Percentiles rank a stretch among this genome's conserved stretches.
Conservation (phyloP, 2,329 filamentous ascomycete species). For the Epichloe gansuensis region DNA sequence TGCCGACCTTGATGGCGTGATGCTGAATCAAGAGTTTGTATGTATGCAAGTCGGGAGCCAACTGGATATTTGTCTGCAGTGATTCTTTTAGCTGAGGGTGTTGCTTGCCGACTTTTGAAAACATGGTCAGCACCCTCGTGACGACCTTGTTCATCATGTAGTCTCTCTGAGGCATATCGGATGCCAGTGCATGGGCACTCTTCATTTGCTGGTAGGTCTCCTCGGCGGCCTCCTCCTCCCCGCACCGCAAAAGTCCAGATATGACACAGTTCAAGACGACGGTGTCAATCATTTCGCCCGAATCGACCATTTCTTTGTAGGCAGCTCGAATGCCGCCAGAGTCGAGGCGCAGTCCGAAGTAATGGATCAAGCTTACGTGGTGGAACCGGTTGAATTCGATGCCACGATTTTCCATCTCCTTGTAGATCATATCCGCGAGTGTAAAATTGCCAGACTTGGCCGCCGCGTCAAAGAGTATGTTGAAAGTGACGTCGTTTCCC, state of each 20-base stretch:
- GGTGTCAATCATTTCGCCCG: constrained; percentile 80
- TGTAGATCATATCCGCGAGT: constrained; percentile 73
- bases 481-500: constrained; percentile 75
- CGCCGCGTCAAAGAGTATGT: constrained; percentile 81
- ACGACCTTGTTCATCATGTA: constrained; percentile 37
- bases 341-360: constrained; percentile 64
- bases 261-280: constrained; percentile 80
- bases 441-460: constrained; percentile 74
- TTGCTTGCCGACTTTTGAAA: constrained; percentile 40
- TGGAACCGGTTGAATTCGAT: constrained; percentile 66
- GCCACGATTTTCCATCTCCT: constrained; percentile 63
- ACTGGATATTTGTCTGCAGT: constrained; percentile 50
- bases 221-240: constrained; percentile 66
- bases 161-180: constrained; percentile 30
- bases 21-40: constrained; percentile 71
- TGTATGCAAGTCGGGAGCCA: constrained; percentile 65
- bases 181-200: constrained; percentile 32
- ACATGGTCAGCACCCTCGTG: constrained; percentile 45
- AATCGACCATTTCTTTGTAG: constrained; percentile 72
- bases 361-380: constrained; percentile 71
- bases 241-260: constrained; percentile 60
- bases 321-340: constrained; percentile 61
- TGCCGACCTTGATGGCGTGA: constrained; percentile 54
- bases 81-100: constrained; percentile 40
- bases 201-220: constrained; percentile 82